Conservation (phyloP, 2,329 filamentous ascomycete species). For the Rhynchosporium graminicola region DNA sequence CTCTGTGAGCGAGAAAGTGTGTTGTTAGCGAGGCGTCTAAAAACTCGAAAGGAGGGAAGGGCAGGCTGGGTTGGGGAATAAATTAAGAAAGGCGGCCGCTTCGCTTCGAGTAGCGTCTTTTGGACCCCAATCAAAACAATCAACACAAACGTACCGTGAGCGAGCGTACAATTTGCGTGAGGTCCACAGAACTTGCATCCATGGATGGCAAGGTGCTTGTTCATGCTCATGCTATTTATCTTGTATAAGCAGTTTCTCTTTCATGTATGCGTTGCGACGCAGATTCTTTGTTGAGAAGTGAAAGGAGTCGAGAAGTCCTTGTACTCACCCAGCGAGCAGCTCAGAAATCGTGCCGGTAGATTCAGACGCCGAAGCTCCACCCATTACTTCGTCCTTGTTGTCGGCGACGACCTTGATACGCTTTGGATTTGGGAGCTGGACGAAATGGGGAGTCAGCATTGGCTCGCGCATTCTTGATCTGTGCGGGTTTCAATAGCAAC, state of each 20-base stretch:
- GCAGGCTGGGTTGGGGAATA: neutral
- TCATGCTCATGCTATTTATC: neutral
- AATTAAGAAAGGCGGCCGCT: neutral
- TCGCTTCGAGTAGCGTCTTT: constrained; percentile 9
- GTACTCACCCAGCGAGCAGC: neutral
- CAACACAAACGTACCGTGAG: constrained; percentile 3
- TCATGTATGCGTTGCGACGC: neutral
- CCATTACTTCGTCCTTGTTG: neutral
- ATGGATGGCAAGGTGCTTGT: neutral
- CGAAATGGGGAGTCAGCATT: neutral
- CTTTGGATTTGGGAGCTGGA: neutral
- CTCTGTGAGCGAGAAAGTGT: neutral
- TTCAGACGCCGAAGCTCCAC: neutral
- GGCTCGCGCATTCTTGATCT: neutral
- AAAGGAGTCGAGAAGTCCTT: neutral
- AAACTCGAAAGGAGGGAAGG: neutral
- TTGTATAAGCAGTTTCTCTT: neutral
- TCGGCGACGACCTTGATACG: neutral
- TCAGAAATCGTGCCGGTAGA: neutral
- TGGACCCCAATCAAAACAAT: constrained; percentile 4
- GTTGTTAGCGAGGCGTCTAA: neutral
- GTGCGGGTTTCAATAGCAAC: neutral
- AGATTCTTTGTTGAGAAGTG: neutral
- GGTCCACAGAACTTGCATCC: constrained; percentile 8
- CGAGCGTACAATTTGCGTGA: neutral